Conservation (phyloP, 768 basidiomycete genomes). For the Solioccasus polychromus region DNA sequence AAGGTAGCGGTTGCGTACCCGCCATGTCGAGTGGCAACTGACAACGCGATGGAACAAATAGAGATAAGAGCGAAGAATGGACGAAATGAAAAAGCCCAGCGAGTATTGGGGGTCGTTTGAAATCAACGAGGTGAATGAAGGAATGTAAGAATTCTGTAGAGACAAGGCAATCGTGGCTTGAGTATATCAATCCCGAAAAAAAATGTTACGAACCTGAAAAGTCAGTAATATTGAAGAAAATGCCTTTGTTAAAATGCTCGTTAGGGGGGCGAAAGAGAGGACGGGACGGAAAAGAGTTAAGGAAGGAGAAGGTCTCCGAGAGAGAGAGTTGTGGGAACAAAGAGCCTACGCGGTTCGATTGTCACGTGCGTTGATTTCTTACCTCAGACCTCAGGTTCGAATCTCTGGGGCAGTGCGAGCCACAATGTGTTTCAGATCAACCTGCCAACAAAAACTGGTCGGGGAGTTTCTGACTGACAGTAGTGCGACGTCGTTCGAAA, state of each 20-base stretch:
- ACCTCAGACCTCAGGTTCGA: too few relatives aligned
- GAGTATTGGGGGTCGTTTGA: slow-evolving; percentile 1
- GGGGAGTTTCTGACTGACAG: too few relatives aligned
- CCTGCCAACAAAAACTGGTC: too few relatives aligned
- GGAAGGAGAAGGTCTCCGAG: slow-evolving; percentile 10
- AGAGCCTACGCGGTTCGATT: slow-evolving; percentile 29
- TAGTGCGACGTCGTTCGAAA: too few relatives aligned
- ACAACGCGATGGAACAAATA: not conserved
- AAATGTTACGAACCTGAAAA: slow-evolving; percentile 10
- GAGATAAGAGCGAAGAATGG: slow-evolving; percentile 9
- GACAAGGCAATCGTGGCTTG: not conserved
- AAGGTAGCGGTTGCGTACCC: slow-evolving; percentile 62
- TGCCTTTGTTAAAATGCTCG: slow-evolving; percentile 16
- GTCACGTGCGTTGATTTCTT: slow-evolving; percentile 34
- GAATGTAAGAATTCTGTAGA: slow-evolving; percentile 27
- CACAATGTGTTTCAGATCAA: too few relatives aligned
- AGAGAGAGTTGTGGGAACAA: slow-evolving; percentile 18
- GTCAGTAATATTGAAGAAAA: slow-evolving; percentile 10
- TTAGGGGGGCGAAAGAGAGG: slow-evolving; percentile 6
- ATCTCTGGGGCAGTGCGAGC: too few relatives aligned
- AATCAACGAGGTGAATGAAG: slow-evolving; percentile 12
- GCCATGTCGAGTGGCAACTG: slow-evolving; percentile 23
- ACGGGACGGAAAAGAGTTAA: slow-evolving; percentile 1
- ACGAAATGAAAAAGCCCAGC: not conserved
- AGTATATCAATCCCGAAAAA: not conserved